phyloP scores from a whole-genome alignment of 371 early-diverging fungal species.

The Mortierella sp. region DNA sequence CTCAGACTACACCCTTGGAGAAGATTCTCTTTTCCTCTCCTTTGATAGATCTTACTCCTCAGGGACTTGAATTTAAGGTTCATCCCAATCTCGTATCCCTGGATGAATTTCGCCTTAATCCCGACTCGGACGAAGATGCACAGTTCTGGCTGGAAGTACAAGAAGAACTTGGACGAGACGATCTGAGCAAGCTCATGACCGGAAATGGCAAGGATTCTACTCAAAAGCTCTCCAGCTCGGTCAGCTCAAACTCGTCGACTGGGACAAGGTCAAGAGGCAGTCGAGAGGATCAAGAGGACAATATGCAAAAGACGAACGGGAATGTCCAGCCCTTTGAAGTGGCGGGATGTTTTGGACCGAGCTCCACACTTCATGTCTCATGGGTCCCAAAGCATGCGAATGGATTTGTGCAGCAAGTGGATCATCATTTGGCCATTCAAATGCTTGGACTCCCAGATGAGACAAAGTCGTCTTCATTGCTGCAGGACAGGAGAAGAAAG shows the following conservation, averaged over 20 bases:
- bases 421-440: conserved; percentile 31
- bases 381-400: conserved; percentile 31
- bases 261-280: not conserved
- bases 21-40: not conserved
- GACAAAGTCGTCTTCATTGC: conserved; percentile 27
- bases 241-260: too few species aligned
- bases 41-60: too few species aligned
- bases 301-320: not conserved
- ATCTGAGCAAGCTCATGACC: conserved; percentile 16
- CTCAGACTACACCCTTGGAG: not conserved
- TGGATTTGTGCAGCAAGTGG: conserved; percentile 29
- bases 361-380: conserved; percentile 39
- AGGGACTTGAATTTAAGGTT: conserved; percentile 36
- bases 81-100: conserved; percentile 27
- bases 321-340: conserved; percentile 5
- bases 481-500: conserved; percentile 35
- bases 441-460: conserved; percentile 35
- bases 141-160: conserved; percentile 50
- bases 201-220: conserved; percentile 2
- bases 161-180: conserved; percentile 28
- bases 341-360: conserved; percentile 40
- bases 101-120: conserved; percentile 40
- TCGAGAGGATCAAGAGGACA: not conserved
- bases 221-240: too few species aligned
- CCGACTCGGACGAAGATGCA: conserved; percentile 49